phyloP scores from a whole-genome alignment of 192 early-diverging fungal species.

The Chytriomyces sp. region DNA sequence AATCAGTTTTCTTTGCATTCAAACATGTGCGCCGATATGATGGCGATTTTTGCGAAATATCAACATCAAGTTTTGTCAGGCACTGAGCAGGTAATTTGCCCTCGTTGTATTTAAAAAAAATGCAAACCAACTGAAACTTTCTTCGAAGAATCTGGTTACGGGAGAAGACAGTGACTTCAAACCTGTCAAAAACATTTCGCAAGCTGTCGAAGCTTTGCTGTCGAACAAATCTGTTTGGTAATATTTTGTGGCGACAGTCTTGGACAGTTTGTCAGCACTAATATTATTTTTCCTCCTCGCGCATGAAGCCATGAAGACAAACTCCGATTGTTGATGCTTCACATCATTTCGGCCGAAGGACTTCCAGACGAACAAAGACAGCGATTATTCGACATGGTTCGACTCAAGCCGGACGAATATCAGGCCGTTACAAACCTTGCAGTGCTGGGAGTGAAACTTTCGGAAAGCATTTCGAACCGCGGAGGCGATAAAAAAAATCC shows the following conservation, averaged over 20 bases:
- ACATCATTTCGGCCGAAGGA: slow-evolving; percentile 75
- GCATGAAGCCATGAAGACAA: slow-evolving; percentile 69
- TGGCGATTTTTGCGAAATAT: slow-evolving; percentile 66
- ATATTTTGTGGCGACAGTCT: neutral
- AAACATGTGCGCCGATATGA: slow-evolving; percentile 71
- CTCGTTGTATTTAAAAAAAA: slow-evolving; percentile 10
- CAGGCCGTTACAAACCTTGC: slow-evolving; percentile 79
- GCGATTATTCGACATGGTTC: slow-evolving; percentile 66
- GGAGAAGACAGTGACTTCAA: slow-evolving; percentile 73
- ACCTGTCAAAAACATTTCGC: slow-evolving; percentile 26
- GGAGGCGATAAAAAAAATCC: slow-evolving; percentile 28
- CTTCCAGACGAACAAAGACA: slow-evolving; percentile 70
- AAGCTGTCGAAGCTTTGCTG: slow-evolving; percentile 5
- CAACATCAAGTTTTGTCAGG: slow-evolving; percentile 64
- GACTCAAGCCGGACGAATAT: slow-evolving; percentile 65
- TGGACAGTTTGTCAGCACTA: neutral
- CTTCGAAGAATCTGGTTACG: slow-evolving; percentile 65
- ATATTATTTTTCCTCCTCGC: neutral
- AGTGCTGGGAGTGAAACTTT: slow-evolving; percentile 71
- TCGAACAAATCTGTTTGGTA: slow-evolving; percentile 20
- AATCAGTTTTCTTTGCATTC: slow-evolving; percentile 73
- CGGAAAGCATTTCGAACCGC: slow-evolving; percentile 55
- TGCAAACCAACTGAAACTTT: neutral
- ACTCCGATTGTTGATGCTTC: slow-evolving; percentile 75
- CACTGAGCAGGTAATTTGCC: slow-evolving; percentile 66